Evolutionary conservation across 1,139 yeast species (phyloP), one percentile per base, ranked within the genome.

Genomic region (Debaryomyces coudertii): DNA sequence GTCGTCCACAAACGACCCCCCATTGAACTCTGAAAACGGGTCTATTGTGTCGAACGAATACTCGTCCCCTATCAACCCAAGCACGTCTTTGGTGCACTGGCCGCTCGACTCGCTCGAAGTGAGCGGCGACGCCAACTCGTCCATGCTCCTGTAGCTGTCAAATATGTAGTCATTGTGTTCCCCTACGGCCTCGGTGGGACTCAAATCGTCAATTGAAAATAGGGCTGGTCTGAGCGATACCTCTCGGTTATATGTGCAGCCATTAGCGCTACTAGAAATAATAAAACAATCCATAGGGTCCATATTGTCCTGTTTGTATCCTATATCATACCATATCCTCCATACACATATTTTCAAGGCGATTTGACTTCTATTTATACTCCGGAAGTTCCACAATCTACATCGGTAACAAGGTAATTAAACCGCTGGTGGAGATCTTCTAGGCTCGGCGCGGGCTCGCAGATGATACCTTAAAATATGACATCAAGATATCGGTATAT

Each of bases 401-500:
- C 14, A 35, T 28, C 41, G 24, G 41, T 38, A 28, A 18, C 30
- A 25, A 18, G 16, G 41, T 38, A 38, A 18, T 34, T 28, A 23
- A 6, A 9, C 16, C n/a, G 9, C 12, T 16, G 28, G 41, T 27
- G 34, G 25, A 38, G 34, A 38, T 38, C 33, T 18, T 29, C 41
- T 28, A 38, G 27, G 24, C 30, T 20, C 23, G 41, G 31, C 41
- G 41, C 41, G 34, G 41, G 28, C 41, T 18, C 41, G 20, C 33
- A 38, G 24, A 38, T 27, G 24, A 38, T 38, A 28, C 34, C 33
- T 38, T 38, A 38, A 38, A 38, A 28, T 38, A 38, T 16, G 31
- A 14, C 40, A 36, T 8, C 40, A 18, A 16, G 12, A 14, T 8
- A 23, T 36, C 25, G 22, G 7, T 14, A 4, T 16, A 5, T 15